A percentile compares a stretch with the other conserved stretches of the same genome.
phyloP scores from a whole-genome alignment of 176 grass and related monocot species.

The Dactylis glomerata region DNA sequence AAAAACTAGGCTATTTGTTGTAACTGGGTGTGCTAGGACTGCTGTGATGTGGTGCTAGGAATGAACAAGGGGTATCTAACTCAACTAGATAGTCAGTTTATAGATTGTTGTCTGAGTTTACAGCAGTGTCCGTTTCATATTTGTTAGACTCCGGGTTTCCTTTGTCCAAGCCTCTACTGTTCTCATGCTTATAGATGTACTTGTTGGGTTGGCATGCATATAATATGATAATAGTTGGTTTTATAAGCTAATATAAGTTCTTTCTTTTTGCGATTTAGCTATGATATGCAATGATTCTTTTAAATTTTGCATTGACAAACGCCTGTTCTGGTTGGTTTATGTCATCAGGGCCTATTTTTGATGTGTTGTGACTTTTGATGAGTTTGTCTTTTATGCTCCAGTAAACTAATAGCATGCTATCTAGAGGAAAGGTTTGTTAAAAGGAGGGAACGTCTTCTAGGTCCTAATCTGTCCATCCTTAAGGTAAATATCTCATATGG shows the following conservation, averaged over 20 bases:
- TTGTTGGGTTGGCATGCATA: neutral
- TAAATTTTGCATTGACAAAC: neutral
- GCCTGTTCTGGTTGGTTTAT: slow-evolving; percentile 1
- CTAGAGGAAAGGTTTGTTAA: slow-evolving; percentile 92
- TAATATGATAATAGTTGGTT: too few relatives aligned
- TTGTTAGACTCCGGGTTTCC: neutral
- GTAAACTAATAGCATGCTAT: slow-evolving; percentile 26
- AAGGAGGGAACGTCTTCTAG: slow-evolving; percentile 95
- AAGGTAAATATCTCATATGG: slow-evolving; percentile 49
- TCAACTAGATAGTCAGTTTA: neutral
- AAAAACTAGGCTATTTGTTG: too few relatives aligned
- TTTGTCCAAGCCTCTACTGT: neutral
- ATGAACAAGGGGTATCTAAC: too few relatives aligned
- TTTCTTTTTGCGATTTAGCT: neutral
- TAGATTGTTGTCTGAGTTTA: neutral
- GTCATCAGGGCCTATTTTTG: neutral
- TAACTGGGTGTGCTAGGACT: too few relatives aligned
- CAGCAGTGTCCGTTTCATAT: slow-evolving; percentile 1
- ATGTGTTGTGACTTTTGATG: neutral
- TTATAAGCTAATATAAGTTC: too few relatives aligned
- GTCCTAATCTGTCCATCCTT: slow-evolving; percentile 87
- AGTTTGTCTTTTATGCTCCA: slow-evolving; percentile 12
- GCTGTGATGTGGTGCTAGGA: too few relatives aligned
- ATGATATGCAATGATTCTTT: neutral
- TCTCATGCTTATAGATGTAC: neutral